phyloP scores from a whole-genome alignment of 257 asterid genomes.

The Solanum sparsipilum region DNA sequence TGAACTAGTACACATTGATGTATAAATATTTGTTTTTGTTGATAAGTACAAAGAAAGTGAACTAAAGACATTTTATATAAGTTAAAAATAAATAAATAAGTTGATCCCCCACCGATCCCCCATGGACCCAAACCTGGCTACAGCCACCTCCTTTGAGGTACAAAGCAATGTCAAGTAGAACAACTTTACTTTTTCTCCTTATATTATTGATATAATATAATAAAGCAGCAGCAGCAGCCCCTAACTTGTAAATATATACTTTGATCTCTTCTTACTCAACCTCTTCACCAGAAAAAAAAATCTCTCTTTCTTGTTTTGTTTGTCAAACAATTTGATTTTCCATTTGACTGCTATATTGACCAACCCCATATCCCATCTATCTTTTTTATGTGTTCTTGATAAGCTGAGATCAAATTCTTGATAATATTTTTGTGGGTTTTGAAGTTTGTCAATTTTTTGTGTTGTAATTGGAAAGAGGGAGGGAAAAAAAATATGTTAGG shows the following conservation, averaged over 20 bases:
- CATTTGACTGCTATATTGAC: not conserved
- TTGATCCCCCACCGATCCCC: not conserved
- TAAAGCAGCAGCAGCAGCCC: not conserved
- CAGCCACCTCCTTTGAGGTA: not conserved
- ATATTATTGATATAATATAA: not conserved
- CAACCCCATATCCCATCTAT: not conserved
- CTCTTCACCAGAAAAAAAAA: conserved; percentile 1
- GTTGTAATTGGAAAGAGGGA: not conserved
- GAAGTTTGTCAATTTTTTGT: not conserved
- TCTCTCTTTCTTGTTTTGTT: not conserved
- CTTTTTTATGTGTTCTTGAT: not conserved
- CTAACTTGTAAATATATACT: not conserved
- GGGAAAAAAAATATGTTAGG: conserved; percentile 24
- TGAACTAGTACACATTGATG: not conserved
- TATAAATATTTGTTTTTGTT: not conserved
- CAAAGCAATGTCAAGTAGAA: not conserved
- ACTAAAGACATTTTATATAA: not conserved
- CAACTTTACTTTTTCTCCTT: not conserved
- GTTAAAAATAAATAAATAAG: not conserved
- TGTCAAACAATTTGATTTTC: not conserved
- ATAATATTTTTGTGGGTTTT: not conserved
- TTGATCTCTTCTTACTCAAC: conserved; percentile 21
- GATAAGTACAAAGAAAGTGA: not conserved
- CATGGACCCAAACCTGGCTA: not conserved
- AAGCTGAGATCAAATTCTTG: not conserved